Evolutionary conservation across 208 protist genomes (phyloP).

Genomic region (Wallacemonas sp.): DNA sequence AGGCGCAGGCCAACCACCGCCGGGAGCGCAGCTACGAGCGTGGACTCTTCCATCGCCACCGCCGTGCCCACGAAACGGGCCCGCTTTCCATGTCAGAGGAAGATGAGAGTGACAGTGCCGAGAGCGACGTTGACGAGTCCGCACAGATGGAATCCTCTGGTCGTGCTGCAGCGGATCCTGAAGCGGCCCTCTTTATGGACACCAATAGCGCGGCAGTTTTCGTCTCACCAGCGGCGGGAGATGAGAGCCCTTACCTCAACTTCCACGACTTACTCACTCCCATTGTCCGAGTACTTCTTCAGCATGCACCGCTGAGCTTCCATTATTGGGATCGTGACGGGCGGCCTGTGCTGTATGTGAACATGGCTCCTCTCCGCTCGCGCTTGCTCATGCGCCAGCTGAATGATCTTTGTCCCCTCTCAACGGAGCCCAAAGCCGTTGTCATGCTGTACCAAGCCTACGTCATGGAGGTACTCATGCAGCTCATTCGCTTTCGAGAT

Average conservation of each 20-base stretch:
- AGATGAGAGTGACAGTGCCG: not conserved
- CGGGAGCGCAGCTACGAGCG: too few species aligned
- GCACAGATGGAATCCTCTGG: not conserved
- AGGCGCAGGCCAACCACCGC: too few species aligned
- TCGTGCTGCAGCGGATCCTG: not conserved
- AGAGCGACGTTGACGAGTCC: too few species aligned
- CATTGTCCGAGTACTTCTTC: constrained; percentile 41
- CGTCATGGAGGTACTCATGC: constrained; percentile 43
- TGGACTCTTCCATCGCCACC: not conserved
- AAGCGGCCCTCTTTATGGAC: constrained; percentile 21
- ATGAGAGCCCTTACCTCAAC: constrained; percentile 32
- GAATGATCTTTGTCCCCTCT: constrained; percentile 44
- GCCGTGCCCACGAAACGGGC: not conserved
- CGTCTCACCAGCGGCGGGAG: not conserved
- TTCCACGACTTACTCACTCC: constrained; percentile 55
- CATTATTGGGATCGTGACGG: constrained; percentile 76
- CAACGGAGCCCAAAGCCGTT: constrained; percentile 40
- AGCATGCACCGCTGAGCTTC: constrained; percentile 45
- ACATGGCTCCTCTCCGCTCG: constrained; percentile 28
- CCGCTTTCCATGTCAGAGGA: not conserved
- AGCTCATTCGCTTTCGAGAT: constrained; percentile 53
- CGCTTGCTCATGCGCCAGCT: constrained; percentile 41
- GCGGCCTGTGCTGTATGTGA: constrained; percentile 63
- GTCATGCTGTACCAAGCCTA: constrained; percentile 57
- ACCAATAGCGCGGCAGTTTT: not conserved